phyloP scores from a whole-genome alignment of 169 alveolate genomes.

The Cystoisospora suis region DNA sequence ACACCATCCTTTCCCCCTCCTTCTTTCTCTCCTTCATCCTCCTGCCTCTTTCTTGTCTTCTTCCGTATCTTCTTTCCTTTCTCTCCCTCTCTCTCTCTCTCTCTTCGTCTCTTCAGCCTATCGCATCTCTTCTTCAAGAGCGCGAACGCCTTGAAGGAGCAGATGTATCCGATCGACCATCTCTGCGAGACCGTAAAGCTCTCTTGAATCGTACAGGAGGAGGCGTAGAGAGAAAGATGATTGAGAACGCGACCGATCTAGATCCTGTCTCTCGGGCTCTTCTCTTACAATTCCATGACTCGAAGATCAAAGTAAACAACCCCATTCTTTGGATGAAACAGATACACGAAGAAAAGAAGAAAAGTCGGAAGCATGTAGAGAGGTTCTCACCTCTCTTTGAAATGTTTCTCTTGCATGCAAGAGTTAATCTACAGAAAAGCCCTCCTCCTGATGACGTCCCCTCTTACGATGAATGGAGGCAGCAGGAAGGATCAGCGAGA shows the following conservation, averaged over 20 bases:
- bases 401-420: conserved; percentile 26
- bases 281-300: neutral
- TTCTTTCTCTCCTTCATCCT: no score
- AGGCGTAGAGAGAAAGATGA: neutral
- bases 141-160: neutral
- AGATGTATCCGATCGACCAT: neutral
- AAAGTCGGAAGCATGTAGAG: neutral
- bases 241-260: neutral
- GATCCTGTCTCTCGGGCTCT: neutral
- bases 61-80: no score
- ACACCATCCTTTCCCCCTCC: no score
- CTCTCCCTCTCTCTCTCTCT: no score
- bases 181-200: neutral
- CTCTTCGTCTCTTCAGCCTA: neutral
- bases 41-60: no score
- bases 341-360: neutral
- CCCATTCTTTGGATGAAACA: neutral
- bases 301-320: neutral
- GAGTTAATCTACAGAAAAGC: neutral
- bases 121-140: neutral
- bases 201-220: neutral
- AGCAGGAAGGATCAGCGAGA: conserved; percentile 3
- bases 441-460: conserved; percentile 33
- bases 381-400: neutral
- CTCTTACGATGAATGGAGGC: neutral